Percentiles rank a stretch among this genome's conserved stretches.
These are phyloP conservation scores for Trichoderma reesei DNA, from an alignment of 495 filamentous ascomycete genomes.

Conservation along the genomic window DNA sequence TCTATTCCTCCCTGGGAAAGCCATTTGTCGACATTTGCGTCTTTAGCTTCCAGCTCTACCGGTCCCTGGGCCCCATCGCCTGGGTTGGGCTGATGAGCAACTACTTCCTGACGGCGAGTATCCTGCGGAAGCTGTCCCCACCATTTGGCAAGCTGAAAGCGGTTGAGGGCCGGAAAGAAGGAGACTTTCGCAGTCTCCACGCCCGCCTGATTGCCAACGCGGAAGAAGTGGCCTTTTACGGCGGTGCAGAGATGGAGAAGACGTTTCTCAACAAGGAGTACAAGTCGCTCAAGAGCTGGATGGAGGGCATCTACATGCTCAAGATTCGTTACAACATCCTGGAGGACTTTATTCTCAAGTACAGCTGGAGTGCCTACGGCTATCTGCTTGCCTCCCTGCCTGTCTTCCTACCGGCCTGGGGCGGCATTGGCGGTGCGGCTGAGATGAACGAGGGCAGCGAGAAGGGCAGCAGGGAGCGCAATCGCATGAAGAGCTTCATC, in stretches of 20 bases:
- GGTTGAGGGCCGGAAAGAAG: conserved; percentile 85
- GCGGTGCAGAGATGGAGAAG: conserved; percentile 87
- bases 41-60: conserved; percentile 95
- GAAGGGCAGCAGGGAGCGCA: conserved; percentile 54
- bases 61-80: conserved; percentile 81
- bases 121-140: conserved; percentile 77
- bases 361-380: conserved; percentile 95
- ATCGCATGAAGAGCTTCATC: conserved; percentile 97
- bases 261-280: conserved; percentile 82
- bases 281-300: conserved; percentile 80
- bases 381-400: conserved; percentile 89
- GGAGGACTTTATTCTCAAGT: conserved; percentile 96
- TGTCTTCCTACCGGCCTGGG: conserved; percentile 92
- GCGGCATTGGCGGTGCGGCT: conserved; percentile 62
- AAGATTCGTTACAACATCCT: conserved; percentile 98
- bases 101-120: conserved; percentile 84
- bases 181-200: conserved; percentile 85
- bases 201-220: conserved; percentile 90
- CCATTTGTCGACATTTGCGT: conserved; percentile 91
- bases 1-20: conserved; percentile 95
- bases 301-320: conserved; percentile 92
- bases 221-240: conserved; percentile 98
- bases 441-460: conserved; percentile 45
- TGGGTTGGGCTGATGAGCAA: conserved; percentile 77
- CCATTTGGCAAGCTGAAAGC: conserved; percentile 96